Evolutionary conservation across 805 yeast species (phyloP).

Genomic region (Schwanniomyces occidentalis): DNA sequence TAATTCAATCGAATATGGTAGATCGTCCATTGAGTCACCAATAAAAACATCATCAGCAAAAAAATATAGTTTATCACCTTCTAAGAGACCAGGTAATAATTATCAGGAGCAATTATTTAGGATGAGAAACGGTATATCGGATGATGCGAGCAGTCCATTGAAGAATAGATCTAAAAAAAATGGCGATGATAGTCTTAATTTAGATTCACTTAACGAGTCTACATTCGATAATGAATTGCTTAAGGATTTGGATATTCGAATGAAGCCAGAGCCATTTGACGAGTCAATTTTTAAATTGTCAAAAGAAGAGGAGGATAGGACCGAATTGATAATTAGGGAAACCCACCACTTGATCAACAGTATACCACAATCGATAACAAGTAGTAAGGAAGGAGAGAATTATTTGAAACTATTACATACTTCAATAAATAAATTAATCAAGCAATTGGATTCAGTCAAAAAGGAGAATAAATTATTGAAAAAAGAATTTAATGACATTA

Average conservation of each 20-base stretch:
- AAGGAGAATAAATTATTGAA: slow-evolving; percentile 3
- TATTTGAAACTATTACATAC: slow-evolving; percentile 25
- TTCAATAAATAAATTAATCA: slow-evolving; percentile 27
- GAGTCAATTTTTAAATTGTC: slow-evolving; percentile 2
- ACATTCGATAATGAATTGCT: slow-evolving; percentile 5
- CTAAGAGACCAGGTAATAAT: slow-evolving; percentile 16
- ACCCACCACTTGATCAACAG: slow-evolving; percentile 28
- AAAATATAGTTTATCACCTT: slow-evolving; percentile 12
- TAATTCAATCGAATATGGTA: slow-evolving; percentile 4
- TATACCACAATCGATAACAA: slow-evolving; percentile 19
- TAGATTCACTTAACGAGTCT: slow-evolving; percentile 2
- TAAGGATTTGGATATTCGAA: slow-evolving; percentile 4
- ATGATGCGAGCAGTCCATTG: slow-evolving; percentile 13
- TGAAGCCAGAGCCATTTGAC: slow-evolving; percentile 1
- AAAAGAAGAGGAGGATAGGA: slow-evolving; percentile 7
- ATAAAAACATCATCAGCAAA: slow-evolving; percentile 4
- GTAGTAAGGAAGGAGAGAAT: slow-evolving; percentile 25
- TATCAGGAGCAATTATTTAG: slow-evolving; percentile 17
- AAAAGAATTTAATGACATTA: not conserved
- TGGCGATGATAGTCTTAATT: not conserved
- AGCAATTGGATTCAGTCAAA: slow-evolving; percentile 12
- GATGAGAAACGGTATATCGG: slow-evolving; percentile 6
- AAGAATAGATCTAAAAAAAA: slow-evolving; percentile 7
- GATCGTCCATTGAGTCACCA: slow-evolving; percentile 1
- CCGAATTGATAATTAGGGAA: slow-evolving; percentile 25